Conservation (phyloP, 208 protist species). For the Trypanosoma conorhini region DNA sequence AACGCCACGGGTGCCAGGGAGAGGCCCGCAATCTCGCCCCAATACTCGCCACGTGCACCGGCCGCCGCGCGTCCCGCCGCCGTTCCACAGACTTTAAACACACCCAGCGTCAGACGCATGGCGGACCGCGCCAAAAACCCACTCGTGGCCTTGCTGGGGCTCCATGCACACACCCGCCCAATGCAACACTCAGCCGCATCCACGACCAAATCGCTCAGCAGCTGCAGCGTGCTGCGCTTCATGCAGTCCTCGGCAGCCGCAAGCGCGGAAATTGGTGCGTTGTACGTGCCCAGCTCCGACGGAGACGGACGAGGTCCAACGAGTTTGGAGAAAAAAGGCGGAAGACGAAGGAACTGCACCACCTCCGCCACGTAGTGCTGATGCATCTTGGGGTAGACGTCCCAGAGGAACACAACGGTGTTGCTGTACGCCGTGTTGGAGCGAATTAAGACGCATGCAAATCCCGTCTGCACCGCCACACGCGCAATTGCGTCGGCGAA, state of each 20-base stretch:
- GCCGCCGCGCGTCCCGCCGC: slow-evolving; percentile 45
- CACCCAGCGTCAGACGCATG: slow-evolving; percentile 37
- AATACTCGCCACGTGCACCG: slow-evolving; percentile 73
- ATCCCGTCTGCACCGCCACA: slow-evolving; percentile 49
- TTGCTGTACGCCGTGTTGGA: slow-evolving; percentile 41
- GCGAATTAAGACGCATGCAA: slow-evolving; percentile 50
- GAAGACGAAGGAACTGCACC: slow-evolving; percentile 46
- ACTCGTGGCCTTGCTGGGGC: not conserved
- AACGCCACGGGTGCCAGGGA: slow-evolving; percentile 32
- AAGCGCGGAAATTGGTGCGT: slow-evolving; percentile 29
- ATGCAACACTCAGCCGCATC: slow-evolving; percentile 42
- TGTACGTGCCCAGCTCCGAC: slow-evolving; percentile 47
- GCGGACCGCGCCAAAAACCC: slow-evolving; percentile 22
- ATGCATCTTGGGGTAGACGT: slow-evolving; percentile 71
- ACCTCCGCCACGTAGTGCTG: slow-evolving; percentile 62
- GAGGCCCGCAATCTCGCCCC: slow-evolving; percentile 59
- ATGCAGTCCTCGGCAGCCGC: slow-evolving; percentile 60
- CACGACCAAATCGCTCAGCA: slow-evolving; percentile 59
- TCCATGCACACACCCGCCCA: too few relatives aligned
- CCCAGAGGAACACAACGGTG: slow-evolving; percentile 73
- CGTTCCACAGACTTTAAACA: slow-evolving; percentile 45
- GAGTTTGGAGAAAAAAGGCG: slow-evolving; percentile 53
- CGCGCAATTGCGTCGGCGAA: slow-evolving; percentile 63
- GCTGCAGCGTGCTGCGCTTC: slow-evolving; percentile 50
- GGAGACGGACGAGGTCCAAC: slow-evolving; percentile 39